Evolutionary conservation across 805 yeast species (phyloP).

Genomic region (Hanseniaspora occidentalis): DNA sequence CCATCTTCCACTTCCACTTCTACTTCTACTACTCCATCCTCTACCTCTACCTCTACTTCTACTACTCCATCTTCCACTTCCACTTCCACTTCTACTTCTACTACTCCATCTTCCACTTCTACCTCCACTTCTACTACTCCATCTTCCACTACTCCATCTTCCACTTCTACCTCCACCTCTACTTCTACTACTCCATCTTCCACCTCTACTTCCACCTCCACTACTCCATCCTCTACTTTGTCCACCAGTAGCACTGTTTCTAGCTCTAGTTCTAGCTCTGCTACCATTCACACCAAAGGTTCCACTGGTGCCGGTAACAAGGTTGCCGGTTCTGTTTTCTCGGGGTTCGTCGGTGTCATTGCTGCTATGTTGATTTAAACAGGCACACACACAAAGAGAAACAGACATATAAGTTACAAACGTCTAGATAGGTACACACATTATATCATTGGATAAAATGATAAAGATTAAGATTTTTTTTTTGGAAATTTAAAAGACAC

Average conservation of each 20-base stretch:
- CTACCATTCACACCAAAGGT: slow-evolving; percentile 28
- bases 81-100: slow-evolving; percentile 14
- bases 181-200: slow-evolving; percentile 14
- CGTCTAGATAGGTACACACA: no score
- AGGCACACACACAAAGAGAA: no score
- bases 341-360: slow-evolving; percentile 15
- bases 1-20: slow-evolving; percentile 19
- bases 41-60: slow-evolving; percentile 16
- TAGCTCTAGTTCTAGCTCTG: slow-evolving; percentile 47
- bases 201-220: slow-evolving; percentile 11
- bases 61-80: slow-evolving; percentile 15
- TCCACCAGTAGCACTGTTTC: slow-evolving; percentile 32
- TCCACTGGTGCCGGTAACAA: slow-evolving; percentile 18
- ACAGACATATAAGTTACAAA: no score
- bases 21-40: slow-evolving; percentile 16
- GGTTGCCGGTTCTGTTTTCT: slow-evolving; percentile 16
- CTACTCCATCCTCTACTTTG: slow-evolving; percentile 25
- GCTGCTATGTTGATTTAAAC: slow-evolving; percentile 13
- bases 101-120: slow-evolving; percentile 14
- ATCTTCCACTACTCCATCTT: slow-evolving; percentile 11
- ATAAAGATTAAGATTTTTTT: no score
- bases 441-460: no score
- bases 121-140: slow-evolving; percentile 13
- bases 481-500: no score
- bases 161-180: slow-evolving; percentile 12